These are phyloP conservation scores for Camelina laxa DNA, from an alignment of 345 rosid species.

Conservation along the genomic window DNA sequence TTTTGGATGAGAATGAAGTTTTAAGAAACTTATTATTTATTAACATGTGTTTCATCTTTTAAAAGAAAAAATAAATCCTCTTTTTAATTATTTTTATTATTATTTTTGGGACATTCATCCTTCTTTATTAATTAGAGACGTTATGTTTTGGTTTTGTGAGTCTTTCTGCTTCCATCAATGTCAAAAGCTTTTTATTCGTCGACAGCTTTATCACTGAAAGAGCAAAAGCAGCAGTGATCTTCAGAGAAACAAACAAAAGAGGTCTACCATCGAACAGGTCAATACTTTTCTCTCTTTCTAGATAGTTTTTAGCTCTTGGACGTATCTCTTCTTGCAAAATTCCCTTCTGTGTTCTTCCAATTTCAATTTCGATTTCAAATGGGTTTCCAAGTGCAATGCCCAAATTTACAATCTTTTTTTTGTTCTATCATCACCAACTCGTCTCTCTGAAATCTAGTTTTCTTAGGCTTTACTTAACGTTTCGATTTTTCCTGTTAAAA, in stretches of 20 bases:
- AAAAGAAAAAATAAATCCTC: too few species aligned
- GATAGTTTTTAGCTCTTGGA: neutral
- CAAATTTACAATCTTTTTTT: slow-evolving; percentile 4
- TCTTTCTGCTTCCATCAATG: slow-evolving; percentile 2
- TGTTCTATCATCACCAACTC: neutral
- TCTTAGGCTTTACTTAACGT: neutral
- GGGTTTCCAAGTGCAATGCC: slow-evolving; percentile 4
- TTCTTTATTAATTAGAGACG: neutral
- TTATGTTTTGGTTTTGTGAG: neutral
- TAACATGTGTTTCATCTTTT: neutral
- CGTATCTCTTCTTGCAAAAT: neutral
- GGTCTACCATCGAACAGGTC: neutral
- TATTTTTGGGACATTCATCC: too few species aligned
- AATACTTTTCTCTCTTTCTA: neutral
- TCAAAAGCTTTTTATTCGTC: neutral
- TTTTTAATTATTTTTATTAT: too few species aligned
- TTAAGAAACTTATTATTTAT: too few species aligned
- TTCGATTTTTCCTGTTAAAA: slow-evolving; percentile 6
- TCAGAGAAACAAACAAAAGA: neutral
- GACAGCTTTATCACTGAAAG: slow-evolving; percentile 2
- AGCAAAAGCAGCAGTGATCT: slow-evolving; percentile 8
- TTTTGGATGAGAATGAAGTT: neutral
- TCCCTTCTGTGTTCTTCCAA: neutral
- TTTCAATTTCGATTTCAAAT: neutral
- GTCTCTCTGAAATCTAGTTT: neutral